A percentile compares a stretch with the other conserved stretches of the same genome.
These are phyloP conservation scores for Cystobasidiaceae sp. DNA, from an alignment of 1,284 basidiomycete species.

Conservation along the genomic window DNA sequence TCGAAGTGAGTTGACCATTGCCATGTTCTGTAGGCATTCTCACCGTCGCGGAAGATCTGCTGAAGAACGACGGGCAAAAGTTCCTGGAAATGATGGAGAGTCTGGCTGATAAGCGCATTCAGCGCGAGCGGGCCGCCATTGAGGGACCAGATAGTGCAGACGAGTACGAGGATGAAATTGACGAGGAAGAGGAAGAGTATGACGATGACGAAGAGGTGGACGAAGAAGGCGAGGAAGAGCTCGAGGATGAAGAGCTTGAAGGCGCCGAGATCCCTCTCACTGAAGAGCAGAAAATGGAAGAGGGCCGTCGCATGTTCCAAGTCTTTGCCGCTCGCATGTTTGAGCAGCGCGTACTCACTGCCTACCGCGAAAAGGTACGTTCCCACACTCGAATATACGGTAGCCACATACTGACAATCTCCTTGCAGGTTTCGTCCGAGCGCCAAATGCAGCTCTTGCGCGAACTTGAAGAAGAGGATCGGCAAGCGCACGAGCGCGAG, in stretches of 20 bases:
- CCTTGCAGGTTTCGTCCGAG: conserved; percentile 69
- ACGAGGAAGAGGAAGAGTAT: conserved; percentile 46
- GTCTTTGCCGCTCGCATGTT: conserved; percentile 99
- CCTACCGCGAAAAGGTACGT: conserved; percentile 70
- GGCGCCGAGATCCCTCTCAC: conserved; percentile 47
- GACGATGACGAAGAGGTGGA: conserved; percentile 47
- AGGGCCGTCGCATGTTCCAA: conserved; percentile 98
- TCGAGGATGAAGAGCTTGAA: conserved; percentile 50
- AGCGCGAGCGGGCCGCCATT: conserved; percentile 84
- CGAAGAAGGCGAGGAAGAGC: conserved; percentile 52
- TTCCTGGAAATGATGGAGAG: conserved; percentile 99
- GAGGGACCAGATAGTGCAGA: conserved; percentile 59
- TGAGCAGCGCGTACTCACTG: conserved; percentile 90
- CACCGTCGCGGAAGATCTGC: conserved; percentile 95
- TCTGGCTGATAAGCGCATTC: conserved; percentile 86
- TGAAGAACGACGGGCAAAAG: conserved; percentile 97
- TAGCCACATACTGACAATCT: background rate
- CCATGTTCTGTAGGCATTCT: conserved; percentile 62
- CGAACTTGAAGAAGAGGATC: conserved; percentile 85
- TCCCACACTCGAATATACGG: background rate
- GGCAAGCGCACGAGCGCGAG: conserved; percentile 70
- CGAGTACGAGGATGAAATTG: conserved; percentile 54
- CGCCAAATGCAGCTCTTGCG: conserved; percentile 77
- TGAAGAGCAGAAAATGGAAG: conserved; percentile 84
- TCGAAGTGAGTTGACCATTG: conserved; percentile 23